Evolutionary conservation across 805 yeast species (phyloP), one percentile per base, ranked within the genome.

Genomic region (Hanseniaspora nectarophila): DNA sequence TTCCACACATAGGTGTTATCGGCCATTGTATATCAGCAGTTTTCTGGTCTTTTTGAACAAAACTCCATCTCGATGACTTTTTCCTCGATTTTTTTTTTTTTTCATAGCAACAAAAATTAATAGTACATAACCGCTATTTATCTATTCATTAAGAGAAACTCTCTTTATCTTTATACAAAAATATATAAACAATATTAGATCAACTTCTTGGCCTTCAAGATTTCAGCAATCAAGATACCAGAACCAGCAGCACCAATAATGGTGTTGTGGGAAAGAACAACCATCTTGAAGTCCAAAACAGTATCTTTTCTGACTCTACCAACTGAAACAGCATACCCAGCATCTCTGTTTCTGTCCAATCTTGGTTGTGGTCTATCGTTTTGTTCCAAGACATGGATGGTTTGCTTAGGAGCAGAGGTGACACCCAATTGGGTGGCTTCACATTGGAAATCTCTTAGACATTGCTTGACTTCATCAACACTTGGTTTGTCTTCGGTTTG

Each of bases 201-300:
- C 58, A 86, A 68, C 55, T 78, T 75, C 71, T 83, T 88, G 55
- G 89, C 89, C 55, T 77, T 69, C 61, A 92, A 74, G 52, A 88
- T 74, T 73, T 92, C 98, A 50, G 95, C 98, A 66, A 92, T 92
- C 68, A 92, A 78, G 56, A 92, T 75, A 68, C 98, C 98, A 8
- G 97, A 84, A 66, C 98, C 98, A 24, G 98, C 98, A 63, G 98
- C 98, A 64, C 98, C 98, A 59, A 92, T 86, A 61, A 92, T 77
- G 52, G 98, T 92, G 75, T 92, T 92, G 70, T 92, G 98, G 26
- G 97, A 89, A 58, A 92, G 73, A n/a, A 88, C 92, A 52, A 92
- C 96, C 89, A 92, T 90, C 72, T 92, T 92, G 73, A 77, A 80
- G 68, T 92, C 98, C 60, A 92, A 75, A 12, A 92, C 86, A 8